phyloP scores from a whole-genome alignment of 2,329 filamentous ascomycete genomes.

The Diaporthe citri region DNA sequence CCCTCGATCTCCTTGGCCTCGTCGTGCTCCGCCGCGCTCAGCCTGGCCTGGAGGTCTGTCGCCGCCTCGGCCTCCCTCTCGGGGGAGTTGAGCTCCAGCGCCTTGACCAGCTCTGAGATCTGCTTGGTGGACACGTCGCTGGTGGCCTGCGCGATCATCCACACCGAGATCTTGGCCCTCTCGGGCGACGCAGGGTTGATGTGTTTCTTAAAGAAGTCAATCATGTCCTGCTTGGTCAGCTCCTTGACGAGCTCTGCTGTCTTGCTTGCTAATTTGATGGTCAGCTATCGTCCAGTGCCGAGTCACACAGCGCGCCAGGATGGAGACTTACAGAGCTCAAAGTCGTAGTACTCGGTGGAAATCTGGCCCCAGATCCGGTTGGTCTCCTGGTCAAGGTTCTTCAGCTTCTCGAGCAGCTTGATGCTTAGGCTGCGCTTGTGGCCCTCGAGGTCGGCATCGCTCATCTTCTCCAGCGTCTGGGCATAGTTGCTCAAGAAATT shows the following conservation, averaged over 20 bases:
- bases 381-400: conserved; percentile 90
- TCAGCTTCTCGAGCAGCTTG: conserved; percentile 89
- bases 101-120: conserved; percentile 55
- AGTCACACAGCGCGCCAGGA: background rate
- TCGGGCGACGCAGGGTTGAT: conserved; percentile 80
- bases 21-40: conserved; percentile 55
- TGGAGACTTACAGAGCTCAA: conserved; percentile 78
- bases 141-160: conserved; percentile 81
- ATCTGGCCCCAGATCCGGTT: conserved; percentile 88
- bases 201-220: conserved; percentile 81
- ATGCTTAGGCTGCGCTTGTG: conserved; percentile 92
- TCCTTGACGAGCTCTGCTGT: conserved; percentile 76
- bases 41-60: conserved; percentile 50
- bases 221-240: conserved; percentile 83
- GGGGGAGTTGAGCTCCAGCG: conserved; percentile 50
- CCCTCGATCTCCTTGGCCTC: conserved; percentile 62
- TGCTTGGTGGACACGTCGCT: conserved; percentile 59
- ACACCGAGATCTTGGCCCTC: conserved; percentile 86
- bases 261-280: conserved; percentile 21
- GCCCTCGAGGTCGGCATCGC: conserved; percentile 85
- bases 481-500: conserved; percentile 80
- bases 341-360: conserved; percentile 88
- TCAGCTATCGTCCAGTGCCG: conserved; percentile 12
- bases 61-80: conserved; percentile 48
- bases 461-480: conserved; percentile 79